Conservation (phyloP, 257 asterid species). For the Coffea eugenioides region DNA sequence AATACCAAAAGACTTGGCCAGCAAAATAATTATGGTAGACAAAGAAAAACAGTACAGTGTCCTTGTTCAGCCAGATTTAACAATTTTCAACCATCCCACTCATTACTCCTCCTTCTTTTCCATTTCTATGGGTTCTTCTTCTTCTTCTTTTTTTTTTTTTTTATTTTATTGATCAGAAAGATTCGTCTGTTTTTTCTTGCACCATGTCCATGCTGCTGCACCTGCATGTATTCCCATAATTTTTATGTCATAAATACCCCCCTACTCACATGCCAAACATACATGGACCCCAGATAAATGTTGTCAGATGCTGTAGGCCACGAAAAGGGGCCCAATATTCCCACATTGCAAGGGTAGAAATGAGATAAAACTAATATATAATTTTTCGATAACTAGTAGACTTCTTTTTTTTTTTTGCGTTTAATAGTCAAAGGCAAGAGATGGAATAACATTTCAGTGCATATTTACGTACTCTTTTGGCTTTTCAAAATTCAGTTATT, state of each 20-base stretch:
- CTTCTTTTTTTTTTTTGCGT: no score
- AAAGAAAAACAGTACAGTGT: slow-evolving; percentile 9
- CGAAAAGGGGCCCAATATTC: neutral
- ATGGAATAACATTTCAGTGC: neutral
- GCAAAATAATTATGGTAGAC: slow-evolving; percentile 29
- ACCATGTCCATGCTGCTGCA: slow-evolving; percentile 9
- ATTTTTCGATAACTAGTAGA: neutral
- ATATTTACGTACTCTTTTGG: neutral
- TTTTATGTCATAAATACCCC: slow-evolving; percentile 21
- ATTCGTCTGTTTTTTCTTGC: neutral
- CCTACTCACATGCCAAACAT: slow-evolving; percentile 25
- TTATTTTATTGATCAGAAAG: neutral
- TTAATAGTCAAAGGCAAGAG: neutral
- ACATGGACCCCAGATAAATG: slow-evolving; percentile 13
- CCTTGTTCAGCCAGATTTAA: slow-evolving; percentile 18
- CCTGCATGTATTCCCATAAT: slow-evolving; percentile 4
- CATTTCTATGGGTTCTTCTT: neutral
- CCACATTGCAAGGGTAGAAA: slow-evolving; percentile 14
- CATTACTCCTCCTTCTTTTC: slow-evolving; percentile 9
- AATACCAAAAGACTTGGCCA: slow-evolving; percentile 2
- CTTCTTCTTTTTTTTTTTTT: neutral
- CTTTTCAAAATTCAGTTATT: no score
- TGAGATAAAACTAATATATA: neutral
- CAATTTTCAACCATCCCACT: slow-evolving; percentile 26
- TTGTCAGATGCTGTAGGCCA: slow-evolving; percentile 27